phyloP scores from a whole-genome alignment of 495 filamentous ascomycete genomes.

The Neurospora discreta region DNA sequence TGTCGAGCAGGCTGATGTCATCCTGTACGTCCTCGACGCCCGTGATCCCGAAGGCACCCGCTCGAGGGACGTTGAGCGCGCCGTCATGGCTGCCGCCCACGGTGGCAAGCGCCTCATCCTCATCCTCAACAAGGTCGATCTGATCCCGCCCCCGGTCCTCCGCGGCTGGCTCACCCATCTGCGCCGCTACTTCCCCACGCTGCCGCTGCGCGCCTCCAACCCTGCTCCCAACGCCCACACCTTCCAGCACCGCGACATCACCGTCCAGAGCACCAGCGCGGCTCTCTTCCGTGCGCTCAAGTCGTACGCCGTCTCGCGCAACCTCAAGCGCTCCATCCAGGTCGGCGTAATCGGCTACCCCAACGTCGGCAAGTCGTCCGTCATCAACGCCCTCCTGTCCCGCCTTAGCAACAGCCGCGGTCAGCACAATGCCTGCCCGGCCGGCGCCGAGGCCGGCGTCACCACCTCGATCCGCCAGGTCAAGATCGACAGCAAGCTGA shows the following conservation, averaged over 20 bases:
- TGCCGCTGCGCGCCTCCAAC: conserved; percentile 79
- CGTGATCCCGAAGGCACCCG: conserved; percentile 86
- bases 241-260: conserved; percentile 85
- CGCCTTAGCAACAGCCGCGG: conserved; percentile 55
- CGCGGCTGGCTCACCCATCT: conserved; percentile 78
- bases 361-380: conserved; percentile 93
- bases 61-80: conserved; percentile 79
- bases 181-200: conserved; percentile 82
- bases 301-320: conserved; percentile 70
- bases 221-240: conserved; percentile 76
- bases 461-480: conserved; percentile 81
- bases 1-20: conserved; percentile 77
- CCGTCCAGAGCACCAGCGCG: conserved; percentile 73
- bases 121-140: conserved; percentile 94
- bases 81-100: conserved; percentile 72
- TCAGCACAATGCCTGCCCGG: conserved; percentile 60
- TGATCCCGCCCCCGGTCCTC: conserved; percentile 70
- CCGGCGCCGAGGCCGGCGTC: conserved; percentile 86
- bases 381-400: conserved; percentile 87
- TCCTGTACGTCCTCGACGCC: conserved; percentile 91
- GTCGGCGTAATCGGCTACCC: conserved; percentile 95
- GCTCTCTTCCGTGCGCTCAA: conserved; percentile 88
- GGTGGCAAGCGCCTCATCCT: conserved; percentile 85
- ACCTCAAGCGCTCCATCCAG: conserved; percentile 78
- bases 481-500: conserved; percentile 91